phyloP scores from a whole-genome alignment of 2,329 filamentous ascomycete species.

The Clarireedia hainanense region DNA sequence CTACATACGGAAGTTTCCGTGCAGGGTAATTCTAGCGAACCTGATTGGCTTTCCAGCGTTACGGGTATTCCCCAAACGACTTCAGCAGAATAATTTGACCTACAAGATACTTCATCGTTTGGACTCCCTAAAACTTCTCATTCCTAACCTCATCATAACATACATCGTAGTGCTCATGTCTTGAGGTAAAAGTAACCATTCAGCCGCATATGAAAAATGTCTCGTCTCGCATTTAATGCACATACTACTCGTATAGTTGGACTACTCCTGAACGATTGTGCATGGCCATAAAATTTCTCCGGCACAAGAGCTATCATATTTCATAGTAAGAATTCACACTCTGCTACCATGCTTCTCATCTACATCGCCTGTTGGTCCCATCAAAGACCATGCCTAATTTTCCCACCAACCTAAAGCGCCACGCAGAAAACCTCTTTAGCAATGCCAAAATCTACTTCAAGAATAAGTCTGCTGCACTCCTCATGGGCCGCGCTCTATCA shows the following conservation, averaged over 20 bases:
- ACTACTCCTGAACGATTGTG: background rate
- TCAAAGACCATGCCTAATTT: slow-evolving; percentile 11
- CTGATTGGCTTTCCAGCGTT: too few species aligned
- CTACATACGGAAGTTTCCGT: background rate
- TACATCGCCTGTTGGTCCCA: slow-evolving; percentile 3
- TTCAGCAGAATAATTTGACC: too few species aligned
- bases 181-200: slow-evolving; percentile 2
- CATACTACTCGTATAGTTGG: background rate
- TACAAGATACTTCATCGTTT: too few species aligned
- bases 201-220: background rate
- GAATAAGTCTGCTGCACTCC: slow-evolving; percentile 59
- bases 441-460: slow-evolving; percentile 33
- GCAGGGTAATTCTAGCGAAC: background rate
- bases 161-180: background rate
- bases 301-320: slow-evolving; percentile 5
- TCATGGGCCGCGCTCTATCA: slow-evolving; percentile 49
- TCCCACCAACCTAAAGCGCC: slow-evolving; percentile 15
- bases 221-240: slow-evolving; percentile 4
- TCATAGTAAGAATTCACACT: slow-evolving; percentile 2
- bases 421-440: slow-evolving; percentile 15
- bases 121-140: background rate
- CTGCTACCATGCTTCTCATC: slow-evolving; percentile 7
- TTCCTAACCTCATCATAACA: background rate
- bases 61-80: too few species aligned
- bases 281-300: background rate